Percentiles rank a stretch among this genome's conserved stretches.
Conservation (phyloP, 495 filamentous ascomycete genomes). For the Podospora appendiculata region DNA sequence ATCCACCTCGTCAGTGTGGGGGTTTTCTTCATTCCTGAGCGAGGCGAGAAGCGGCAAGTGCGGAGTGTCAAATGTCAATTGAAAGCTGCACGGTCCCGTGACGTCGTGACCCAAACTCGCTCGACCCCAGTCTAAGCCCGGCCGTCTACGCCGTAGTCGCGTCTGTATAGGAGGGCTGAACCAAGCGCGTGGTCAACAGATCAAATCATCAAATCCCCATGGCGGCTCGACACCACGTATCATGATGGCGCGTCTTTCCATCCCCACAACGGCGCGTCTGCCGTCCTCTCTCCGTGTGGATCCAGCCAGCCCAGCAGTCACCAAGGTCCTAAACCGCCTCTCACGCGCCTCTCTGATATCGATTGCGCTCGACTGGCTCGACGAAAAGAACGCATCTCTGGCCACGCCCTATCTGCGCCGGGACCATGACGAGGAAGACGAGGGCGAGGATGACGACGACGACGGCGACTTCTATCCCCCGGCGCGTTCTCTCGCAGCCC, state of each 20-base stretch:
- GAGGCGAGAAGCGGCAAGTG: too few relatives aligned
- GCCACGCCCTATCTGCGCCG: conserved; percentile 45
- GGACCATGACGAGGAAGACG: conserved; percentile 28
- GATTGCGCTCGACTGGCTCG: conserved; percentile 67
- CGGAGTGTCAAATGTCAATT: too few relatives aligned
- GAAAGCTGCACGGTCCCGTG: too few relatives aligned
- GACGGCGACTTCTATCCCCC: conserved; percentile 52
- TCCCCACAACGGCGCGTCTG: conserved; percentile 39
- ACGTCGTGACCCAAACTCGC: too few relatives aligned
- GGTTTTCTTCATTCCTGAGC: too few relatives aligned
- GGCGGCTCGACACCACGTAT: too few relatives aligned
- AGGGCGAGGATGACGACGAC: conserved; percentile 35
- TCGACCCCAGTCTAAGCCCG: too few relatives aligned
- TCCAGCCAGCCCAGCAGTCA: conserved; percentile 52
- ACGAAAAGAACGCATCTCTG: conserved; percentile 49
- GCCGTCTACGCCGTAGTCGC: too few relatives aligned
- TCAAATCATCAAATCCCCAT: too few relatives aligned
- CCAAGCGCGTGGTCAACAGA: too few relatives aligned
- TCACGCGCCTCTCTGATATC: conserved; percentile 62
- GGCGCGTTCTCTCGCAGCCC: conserved; percentile 50
- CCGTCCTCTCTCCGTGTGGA: conserved; percentile 51
- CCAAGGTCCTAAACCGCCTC: conserved; percentile 58
- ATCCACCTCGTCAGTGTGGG: too few relatives aligned
- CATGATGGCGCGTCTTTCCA: conserved; percentile 35
- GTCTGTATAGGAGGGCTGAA: too few relatives aligned